Percentiles rank a stretch among this genome's conserved stretches.
Conservation (phyloP, 352 stramenopile species). For the Elongisporangium prolatum region DNA sequence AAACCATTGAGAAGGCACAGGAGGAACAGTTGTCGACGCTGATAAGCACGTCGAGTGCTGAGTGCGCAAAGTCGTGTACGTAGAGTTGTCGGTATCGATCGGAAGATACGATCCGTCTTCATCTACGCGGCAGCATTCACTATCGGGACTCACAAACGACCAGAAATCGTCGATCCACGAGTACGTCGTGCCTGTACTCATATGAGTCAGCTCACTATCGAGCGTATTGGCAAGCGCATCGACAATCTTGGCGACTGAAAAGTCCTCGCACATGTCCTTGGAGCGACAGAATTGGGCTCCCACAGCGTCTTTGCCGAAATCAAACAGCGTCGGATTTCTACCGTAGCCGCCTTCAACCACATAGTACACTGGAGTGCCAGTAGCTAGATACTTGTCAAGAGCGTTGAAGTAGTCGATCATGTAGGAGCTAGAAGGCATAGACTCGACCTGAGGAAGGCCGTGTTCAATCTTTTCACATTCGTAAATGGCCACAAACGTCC, state of each 20-base stretch:
- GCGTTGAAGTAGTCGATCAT: conserved; percentile 26
- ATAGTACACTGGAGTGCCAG: conserved; percentile 63
- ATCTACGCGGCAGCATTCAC: conserved; percentile 63
- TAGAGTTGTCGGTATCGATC: conserved; percentile 26
- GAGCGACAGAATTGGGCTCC: conserved; percentile 55
- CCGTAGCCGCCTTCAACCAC: conserved; percentile 63
- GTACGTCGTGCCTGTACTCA: conserved; percentile 39
- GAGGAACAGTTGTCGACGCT: conserved; percentile 20
- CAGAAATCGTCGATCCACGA: conserved; percentile 82
- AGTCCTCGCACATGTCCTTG: conserved; percentile 46
- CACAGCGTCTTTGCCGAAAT: conserved; percentile 23
- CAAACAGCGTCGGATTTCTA: conserved; percentile 33
- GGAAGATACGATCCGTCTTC: conserved; percentile 30
- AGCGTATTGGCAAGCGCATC: conserved; percentile 29
- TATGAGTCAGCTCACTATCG: conserved; percentile 34
- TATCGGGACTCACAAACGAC: conserved; percentile 52
- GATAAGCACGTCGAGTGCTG: conserved; percentile 44
- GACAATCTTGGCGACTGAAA: conserved; percentile 61
- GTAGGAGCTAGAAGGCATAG: conserved; percentile 57
- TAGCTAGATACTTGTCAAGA: conserved; percentile 48
- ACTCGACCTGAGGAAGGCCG: conserved; percentile 43
- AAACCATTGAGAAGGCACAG: conserved; percentile 45
- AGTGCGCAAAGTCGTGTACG: conserved; percentile 35
- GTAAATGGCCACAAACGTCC: conserved; percentile 42
- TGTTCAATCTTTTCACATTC: conserved; percentile 49